These are phyloP conservation scores for Vanrija humicola DNA, from an alignment of 1,284 basidiomycete species.

Conservation along the genomic window DNA sequence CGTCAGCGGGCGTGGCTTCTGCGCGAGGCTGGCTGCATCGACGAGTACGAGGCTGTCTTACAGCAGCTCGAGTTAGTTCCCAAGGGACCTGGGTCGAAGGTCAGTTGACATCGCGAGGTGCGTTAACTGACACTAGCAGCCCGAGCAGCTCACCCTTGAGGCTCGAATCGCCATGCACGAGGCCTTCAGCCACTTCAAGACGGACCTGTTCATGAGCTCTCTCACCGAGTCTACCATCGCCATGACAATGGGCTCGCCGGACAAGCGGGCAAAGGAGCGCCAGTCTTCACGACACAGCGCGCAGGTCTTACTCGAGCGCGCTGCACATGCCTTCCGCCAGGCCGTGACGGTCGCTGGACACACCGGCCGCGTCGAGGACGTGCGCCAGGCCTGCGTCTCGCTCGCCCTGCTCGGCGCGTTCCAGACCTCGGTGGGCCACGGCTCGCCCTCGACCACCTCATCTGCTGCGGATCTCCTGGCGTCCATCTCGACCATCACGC, in stretches of 20 bases:
- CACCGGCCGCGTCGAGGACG: conserved; percentile 62
- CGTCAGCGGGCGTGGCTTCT: conserved; percentile 73
- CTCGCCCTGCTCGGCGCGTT: conserved; percentile 68
- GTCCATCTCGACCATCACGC: conserved; percentile 64
- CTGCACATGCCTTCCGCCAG: conserved; percentile 66
- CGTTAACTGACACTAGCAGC: conserved; percentile 49
- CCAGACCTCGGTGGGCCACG: conserved; percentile 70
- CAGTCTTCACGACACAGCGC: conserved; percentile 59
- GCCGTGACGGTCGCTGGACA: conserved; percentile 59
- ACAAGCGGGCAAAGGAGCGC: conserved; percentile 49
- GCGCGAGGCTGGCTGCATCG: conserved; percentile 57
- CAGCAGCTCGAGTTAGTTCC: conserved; percentile 50
- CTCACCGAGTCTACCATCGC: conserved; percentile 80
- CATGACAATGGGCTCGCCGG: conserved; percentile 71
- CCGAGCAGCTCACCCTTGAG: conserved; percentile 66
- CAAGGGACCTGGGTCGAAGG: conserved; percentile 23
- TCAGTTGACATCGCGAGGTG: conserved; percentile 12
- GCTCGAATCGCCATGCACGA: conserved; percentile 70
- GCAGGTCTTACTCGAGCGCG: conserved; percentile 58
- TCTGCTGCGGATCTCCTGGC: conserved; percentile 61
- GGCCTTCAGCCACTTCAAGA: conserved; percentile 69
- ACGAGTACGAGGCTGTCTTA: conserved; percentile 56
- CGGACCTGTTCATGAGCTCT: conserved; percentile 81
- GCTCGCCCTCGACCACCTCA: conserved; percentile 53
- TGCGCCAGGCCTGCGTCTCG: conserved; percentile 68